Evolutionary conservation across 179 eudicot genomes (phyloP).

Genomic region (Beta corolliflora): DNA sequence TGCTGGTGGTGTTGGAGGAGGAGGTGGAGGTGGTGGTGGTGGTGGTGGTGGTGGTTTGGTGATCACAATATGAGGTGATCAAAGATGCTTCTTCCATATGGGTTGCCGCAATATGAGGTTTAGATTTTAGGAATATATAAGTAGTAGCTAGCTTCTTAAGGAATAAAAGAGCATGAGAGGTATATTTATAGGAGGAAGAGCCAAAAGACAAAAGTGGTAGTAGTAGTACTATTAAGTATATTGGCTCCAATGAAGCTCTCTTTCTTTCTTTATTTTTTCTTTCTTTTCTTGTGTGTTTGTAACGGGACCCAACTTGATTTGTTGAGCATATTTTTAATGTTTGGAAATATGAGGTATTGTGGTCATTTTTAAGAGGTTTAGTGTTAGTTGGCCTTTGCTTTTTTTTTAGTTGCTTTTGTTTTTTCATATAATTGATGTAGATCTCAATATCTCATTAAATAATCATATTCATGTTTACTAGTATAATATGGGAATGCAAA

Average conservation of each 20-base stretch:
- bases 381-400: no score
- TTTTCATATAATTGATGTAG: no score
- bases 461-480: no score
- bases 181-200: constrained; percentile 33
- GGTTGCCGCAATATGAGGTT: constrained; percentile 5
- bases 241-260: constrained; percentile 12
- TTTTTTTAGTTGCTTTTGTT: no score
- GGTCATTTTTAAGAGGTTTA: no score
- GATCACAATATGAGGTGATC: constrained; percentile 21
- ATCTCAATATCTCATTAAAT: no score
- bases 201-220: constrained; percentile 41
- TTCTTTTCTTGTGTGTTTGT: no score
- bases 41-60: constrained; percentile 18
- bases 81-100: constrained; percentile 39
- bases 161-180: constrained; percentile 23
- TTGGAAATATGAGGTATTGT: no score
- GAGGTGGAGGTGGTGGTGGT: constrained; percentile 28
- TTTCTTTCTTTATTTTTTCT: background rate
- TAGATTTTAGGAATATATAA: constrained; percentile 18
- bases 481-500: no score
- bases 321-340: no score
- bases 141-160: constrained; percentile 33
- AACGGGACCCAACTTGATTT: no score
- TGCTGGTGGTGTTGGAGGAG: background rate
- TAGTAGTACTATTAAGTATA: background rate